Percentiles rank a stretch among this genome's conserved stretches.
Evolutionary conservation across 768 basidiomycete genomes (phyloP).

Genomic region (Tylopilus vinaceipallidus): DNA sequence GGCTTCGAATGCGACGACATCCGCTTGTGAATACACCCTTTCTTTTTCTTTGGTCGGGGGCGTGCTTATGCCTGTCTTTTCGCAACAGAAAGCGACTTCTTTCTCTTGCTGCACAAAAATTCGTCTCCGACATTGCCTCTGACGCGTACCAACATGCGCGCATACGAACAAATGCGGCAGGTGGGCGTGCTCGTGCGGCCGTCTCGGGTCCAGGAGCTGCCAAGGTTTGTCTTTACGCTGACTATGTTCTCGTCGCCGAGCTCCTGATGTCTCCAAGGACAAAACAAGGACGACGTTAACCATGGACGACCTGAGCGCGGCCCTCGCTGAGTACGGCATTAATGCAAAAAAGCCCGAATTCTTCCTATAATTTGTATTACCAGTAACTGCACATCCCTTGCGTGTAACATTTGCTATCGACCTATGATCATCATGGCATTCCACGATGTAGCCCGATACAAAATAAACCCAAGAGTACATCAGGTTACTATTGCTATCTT

Average conservation of each 20-base stretch:
- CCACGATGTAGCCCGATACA: background rate
- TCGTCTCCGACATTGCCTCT: conserved; percentile 92
- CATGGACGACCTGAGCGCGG: conserved; percentile 95
- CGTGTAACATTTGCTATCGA: background rate
- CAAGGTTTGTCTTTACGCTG: conserved; percentile 49
- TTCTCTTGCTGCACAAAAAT: conserved; percentile 95
- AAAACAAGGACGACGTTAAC: conserved; percentile 92
- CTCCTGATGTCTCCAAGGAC: conserved; percentile 46
- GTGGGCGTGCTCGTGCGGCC: conserved; percentile 64
- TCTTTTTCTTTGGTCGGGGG: conserved; percentile 8
- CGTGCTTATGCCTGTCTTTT: background rate
- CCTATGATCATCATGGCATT: background rate
- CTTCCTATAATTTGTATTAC: conserved; percentile 54
- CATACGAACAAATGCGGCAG: conserved; percentile 83
- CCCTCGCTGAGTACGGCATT: conserved; percentile 94
- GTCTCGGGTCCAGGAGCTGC: conserved; percentile 55
- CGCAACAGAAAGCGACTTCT: conserved; percentile 83
- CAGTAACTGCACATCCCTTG: background rate
- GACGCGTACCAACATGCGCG: conserved; percentile 98
- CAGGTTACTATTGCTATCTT: background rate
- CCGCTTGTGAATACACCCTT: conserved; percentile 61
- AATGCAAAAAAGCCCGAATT: conserved; percentile 93
- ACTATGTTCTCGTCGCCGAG: conserved; percentile 1
- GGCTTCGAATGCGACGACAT: conserved; percentile 96
- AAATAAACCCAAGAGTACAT: background rate